Percentiles rank a stretch among this genome's conserved stretches.
These are phyloP conservation scores for Phytopythium montanum DNA, from an alignment of 352 stramenopile genomes.

Conservation along the genomic window DNA sequence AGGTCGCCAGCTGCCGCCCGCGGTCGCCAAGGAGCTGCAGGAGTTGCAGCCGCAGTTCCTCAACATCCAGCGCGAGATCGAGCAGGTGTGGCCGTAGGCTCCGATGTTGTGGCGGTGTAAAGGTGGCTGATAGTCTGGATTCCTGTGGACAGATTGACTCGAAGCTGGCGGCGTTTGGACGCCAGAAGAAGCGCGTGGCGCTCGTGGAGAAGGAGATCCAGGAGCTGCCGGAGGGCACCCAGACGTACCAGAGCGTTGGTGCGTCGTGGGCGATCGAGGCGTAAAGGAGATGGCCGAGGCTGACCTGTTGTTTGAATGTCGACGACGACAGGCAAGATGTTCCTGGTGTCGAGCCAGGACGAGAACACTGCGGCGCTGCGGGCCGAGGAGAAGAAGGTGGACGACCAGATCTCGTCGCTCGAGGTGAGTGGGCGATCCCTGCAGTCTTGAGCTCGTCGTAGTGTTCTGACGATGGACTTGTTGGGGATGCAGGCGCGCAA, in stretches of 20 bases:
- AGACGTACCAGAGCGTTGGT: constrained; percentile 73
- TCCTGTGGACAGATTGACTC: constrained; percentile 42
- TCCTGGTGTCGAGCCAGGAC: constrained; percentile 48
- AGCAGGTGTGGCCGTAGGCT: constrained; percentile 27
- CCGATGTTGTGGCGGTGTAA: neutral
- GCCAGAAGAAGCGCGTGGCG: constrained; percentile 74
- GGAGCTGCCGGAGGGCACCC: constrained; percentile 54
- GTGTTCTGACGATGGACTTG: neutral
- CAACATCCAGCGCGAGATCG: constrained; percentile 72
- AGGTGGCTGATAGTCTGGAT: neutral
- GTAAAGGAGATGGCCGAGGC: neutral
- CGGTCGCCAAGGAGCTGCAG: constrained; percentile 75
- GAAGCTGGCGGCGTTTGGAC: constrained; percentile 50
- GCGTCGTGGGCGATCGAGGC: neutral
- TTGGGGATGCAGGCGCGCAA: constrained; percentile 48
- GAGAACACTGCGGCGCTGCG: constrained; percentile 62
- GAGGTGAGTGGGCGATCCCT: constrained; percentile 38
- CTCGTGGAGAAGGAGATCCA: constrained; percentile 70
- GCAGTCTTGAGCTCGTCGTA: neutral
- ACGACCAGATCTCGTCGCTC: constrained; percentile 67
- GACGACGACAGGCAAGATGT: constrained; percentile 61
- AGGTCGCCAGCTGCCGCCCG: constrained; percentile 44
- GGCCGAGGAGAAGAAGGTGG: constrained; percentile 47
- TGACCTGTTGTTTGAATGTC: neutral
- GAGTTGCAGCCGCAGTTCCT: constrained; percentile 79